Conservation (phyloP, 164 flowering plant genomes). For the Cinnamomum chago region DNA sequence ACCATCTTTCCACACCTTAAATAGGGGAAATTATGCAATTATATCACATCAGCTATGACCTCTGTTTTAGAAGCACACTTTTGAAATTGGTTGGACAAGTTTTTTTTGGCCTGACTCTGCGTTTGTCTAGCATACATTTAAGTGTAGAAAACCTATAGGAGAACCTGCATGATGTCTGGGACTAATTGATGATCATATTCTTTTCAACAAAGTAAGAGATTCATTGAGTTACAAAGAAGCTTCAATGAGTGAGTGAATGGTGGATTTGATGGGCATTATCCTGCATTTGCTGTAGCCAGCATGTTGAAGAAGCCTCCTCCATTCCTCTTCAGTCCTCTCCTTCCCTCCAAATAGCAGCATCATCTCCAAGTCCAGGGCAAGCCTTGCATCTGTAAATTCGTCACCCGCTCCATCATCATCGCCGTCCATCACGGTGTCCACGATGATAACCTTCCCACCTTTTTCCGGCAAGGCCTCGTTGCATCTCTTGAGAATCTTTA, state of each 20-base stretch:
- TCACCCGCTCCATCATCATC: neutral
- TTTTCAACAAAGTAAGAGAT: neutral
- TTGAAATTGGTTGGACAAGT: neutral
- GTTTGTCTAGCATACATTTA: neutral
- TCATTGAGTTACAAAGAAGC: neutral
- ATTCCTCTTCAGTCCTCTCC: neutral
- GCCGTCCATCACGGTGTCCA: slow-evolving; percentile 1
- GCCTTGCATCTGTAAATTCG: neutral
- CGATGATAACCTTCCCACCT: slow-evolving; percentile 4
- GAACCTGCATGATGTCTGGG: neutral
- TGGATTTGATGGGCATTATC: neutral
- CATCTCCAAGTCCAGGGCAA: neutral
- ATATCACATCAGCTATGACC: too few relatives aligned
- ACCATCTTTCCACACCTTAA: too few relatives aligned
- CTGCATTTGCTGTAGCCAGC: neutral
- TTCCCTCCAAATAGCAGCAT: neutral
- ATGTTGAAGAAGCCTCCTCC: neutral
- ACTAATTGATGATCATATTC: too few relatives aligned
- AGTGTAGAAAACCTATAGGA: neutral
- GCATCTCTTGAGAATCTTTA: slow-evolving; percentile 1
- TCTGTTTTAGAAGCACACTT: too few relatives aligned
- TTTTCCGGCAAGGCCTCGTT: slow-evolving; percentile 6
- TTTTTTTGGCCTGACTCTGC: neutral
- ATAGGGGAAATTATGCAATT: too few relatives aligned
- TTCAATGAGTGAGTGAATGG: neutral